Evolutionary conservation across 768 basidiomycete genomes (phyloP).

Genomic region (Tulasnella sp.): DNA sequence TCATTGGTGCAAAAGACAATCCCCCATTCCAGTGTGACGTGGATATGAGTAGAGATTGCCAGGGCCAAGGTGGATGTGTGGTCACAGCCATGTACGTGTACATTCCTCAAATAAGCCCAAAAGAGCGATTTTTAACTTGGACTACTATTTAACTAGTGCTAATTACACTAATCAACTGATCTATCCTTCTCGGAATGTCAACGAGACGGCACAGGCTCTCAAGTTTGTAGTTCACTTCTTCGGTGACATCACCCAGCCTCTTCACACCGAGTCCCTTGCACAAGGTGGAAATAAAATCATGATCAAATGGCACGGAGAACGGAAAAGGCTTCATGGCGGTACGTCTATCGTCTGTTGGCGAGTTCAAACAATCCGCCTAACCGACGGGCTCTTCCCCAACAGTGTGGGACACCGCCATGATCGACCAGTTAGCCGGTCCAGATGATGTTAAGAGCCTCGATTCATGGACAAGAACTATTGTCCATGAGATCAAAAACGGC

Average conservation of each 20-base stretch:
- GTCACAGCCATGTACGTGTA: slow-evolving; percentile 7
- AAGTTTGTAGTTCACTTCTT: no score
- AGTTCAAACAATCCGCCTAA: no score
- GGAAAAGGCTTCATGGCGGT: slow-evolving; percentile 16
- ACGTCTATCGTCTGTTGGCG: neutral
- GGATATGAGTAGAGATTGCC: neutral
- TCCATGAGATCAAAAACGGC: slow-evolving; percentile 20
- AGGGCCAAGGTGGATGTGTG: neutral
- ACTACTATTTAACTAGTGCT: neutral
- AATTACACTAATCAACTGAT: neutral
- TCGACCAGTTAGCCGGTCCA: neutral
- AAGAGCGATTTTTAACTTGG: neutral
- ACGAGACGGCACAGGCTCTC: no score
- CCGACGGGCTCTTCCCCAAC: neutral
- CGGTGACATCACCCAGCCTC: no score
- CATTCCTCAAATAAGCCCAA: neutral
- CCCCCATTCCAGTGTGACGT: slow-evolving; percentile 11
- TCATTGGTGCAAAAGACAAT: slow-evolving; percentile 22
- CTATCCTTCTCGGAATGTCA: no score
- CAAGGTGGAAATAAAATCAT: slow-evolving; percentile 13
- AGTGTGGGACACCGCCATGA: slow-evolving; percentile 27
- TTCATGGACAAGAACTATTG: slow-evolving; percentile 2
- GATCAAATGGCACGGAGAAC: slow-evolving; percentile 6
- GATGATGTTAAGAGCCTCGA: neutral
- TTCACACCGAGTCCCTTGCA: neutral